These are phyloP conservation scores for Dryas octopetala DNA, from an alignment of 306 rosid genomes.

Conservation along the genomic window DNA sequence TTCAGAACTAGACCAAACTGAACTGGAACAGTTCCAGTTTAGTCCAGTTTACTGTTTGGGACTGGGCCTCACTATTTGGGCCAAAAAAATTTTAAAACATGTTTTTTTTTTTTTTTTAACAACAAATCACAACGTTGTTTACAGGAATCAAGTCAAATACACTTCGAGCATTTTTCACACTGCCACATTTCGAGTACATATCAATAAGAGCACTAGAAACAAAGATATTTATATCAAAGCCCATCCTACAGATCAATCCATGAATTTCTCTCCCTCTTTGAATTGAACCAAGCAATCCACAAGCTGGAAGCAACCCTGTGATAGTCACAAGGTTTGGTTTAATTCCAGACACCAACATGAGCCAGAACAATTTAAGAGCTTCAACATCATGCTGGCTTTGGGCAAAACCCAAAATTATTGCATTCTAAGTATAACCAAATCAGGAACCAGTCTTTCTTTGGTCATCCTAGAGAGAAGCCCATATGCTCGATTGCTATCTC, in stretches of 20 bases:
- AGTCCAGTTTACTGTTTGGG: too few relatives aligned
- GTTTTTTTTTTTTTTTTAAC: too few relatives aligned
- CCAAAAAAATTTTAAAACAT: too few relatives aligned
- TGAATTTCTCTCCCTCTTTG: constrained; percentile 58
- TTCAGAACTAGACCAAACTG: too few relatives aligned
- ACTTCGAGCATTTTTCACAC: constrained; percentile 37
- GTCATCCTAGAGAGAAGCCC: constrained; percentile 48
- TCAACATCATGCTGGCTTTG: constrained; percentile 38
- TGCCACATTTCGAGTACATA: constrained; percentile 66
- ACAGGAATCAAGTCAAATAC: constrained; percentile 42
- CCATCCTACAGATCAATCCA: constrained; percentile 52
- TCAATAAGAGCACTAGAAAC: constrained; percentile 62
- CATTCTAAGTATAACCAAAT: constrained; percentile 60
- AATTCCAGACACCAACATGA: constrained; percentile 45
- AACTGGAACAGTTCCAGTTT: too few relatives aligned
- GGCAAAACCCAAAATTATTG: constrained; percentile 50
- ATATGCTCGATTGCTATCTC: constrained; percentile 35
- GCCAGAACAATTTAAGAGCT: constrained; percentile 43
- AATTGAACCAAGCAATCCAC: constrained; percentile 48
- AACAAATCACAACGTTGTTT: constrained; percentile 32
- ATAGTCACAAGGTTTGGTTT: constrained; percentile 55
- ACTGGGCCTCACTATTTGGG: too few relatives aligned
- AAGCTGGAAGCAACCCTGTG: constrained; percentile 55
- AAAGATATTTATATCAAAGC: constrained; percentile 45
- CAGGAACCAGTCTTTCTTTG: constrained; percentile 47